Percentiles rank a stretch among this genome's conserved stretches.
Conservation (phyloP, 1,139 yeast genomes). For the Lodderomyces orthopsilosis region DNA sequence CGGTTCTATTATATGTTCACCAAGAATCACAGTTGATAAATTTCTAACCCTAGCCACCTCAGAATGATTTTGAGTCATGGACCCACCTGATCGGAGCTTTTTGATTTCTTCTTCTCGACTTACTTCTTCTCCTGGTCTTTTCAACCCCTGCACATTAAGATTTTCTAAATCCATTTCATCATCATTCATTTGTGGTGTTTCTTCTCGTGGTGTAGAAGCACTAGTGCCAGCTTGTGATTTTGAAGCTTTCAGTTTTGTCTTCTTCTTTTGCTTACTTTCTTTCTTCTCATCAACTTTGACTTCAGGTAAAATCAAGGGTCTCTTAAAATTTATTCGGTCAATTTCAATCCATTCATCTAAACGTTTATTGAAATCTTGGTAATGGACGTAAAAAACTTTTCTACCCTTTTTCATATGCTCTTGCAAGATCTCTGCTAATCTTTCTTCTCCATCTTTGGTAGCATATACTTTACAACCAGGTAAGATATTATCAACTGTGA, state of each 20-base stretch:
- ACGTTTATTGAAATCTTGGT: conserved; percentile 83
- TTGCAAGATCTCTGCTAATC: conserved; percentile 84
- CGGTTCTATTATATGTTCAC: conserved; percentile 91
- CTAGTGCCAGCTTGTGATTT: conserved; percentile 19
- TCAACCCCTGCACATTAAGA: conserved; percentile 78
- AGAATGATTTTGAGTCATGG: conserved; percentile 88
- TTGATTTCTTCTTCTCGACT: conserved; percentile 90
- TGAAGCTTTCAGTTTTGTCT: conserved; percentile 15
- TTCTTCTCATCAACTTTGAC: conserved; percentile 50
- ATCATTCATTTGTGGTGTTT: conserved; percentile 31
- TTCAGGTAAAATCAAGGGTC: conserved; percentile 71
- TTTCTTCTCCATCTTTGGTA: conserved; percentile 71
- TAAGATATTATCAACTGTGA: conserved; percentile 47
- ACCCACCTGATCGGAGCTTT: conserved; percentile 87
- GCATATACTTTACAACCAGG: conserved; percentile 83
- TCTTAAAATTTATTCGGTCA: conserved; percentile 64
- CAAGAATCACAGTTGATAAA: conserved; percentile 72
- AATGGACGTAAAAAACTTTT: conserved; percentile 86
- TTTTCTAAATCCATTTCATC: conserved; percentile 87
- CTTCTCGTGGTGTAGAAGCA: conserved; percentile 14
- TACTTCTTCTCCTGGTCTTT: conserved; percentile 64
- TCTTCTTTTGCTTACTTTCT: conserved; percentile 21
- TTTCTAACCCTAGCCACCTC: conserved; percentile 93
- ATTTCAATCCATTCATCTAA: conserved; percentile 90
- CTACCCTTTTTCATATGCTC: conserved; percentile 73